A percentile compares a stretch with the other conserved stretches of the same genome.
These are phyloP conservation scores for Pseudogymnoascus pannorum DNA, from an alignment of 2,329 filamentous ascomycete genomes.

Conservation along the genomic window DNA sequence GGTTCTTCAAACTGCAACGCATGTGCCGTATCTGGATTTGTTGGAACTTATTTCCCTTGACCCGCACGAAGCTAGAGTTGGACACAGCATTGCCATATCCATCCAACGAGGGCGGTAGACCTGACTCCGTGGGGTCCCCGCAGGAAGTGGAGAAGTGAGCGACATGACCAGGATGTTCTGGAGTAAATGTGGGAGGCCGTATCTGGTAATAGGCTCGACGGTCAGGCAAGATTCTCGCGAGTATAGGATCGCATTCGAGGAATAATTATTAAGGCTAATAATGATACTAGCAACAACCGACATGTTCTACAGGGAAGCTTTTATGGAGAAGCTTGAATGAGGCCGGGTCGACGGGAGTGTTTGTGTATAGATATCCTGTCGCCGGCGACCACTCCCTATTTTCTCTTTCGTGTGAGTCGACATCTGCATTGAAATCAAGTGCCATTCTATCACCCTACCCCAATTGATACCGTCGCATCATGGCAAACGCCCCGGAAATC, in stretches of 20 bases:
- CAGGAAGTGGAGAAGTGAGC: not conserved
- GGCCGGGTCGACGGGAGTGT: not conserved
- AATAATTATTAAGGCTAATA: constrained; percentile 7
- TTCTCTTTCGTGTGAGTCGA: not conserved
- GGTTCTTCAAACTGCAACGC: not conserved
- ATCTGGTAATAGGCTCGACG: not conserved
- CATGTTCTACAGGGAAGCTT: not conserved
- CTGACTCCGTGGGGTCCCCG: not conserved
- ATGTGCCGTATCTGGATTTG: not conserved
- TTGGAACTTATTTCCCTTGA: not conserved
- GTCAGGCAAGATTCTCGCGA: not conserved
- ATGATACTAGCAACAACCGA: not conserved
- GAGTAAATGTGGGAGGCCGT: not conserved
- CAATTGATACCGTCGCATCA: not conserved
- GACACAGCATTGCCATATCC: not conserved
- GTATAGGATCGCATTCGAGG: not conserved
- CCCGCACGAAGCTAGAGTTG: not conserved
- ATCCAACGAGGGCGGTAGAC: not conserved
- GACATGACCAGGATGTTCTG: not conserved
- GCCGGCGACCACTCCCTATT: not conserved
- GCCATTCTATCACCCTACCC: not conserved
- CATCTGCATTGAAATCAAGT: not conserved
- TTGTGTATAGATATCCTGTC: constrained; percentile 1
- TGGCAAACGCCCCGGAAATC: constrained; percentile 2
- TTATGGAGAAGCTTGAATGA: not conserved